Conservation (phyloP, 352 stramenopile species). For the Phytophthora podocarpi region DNA sequence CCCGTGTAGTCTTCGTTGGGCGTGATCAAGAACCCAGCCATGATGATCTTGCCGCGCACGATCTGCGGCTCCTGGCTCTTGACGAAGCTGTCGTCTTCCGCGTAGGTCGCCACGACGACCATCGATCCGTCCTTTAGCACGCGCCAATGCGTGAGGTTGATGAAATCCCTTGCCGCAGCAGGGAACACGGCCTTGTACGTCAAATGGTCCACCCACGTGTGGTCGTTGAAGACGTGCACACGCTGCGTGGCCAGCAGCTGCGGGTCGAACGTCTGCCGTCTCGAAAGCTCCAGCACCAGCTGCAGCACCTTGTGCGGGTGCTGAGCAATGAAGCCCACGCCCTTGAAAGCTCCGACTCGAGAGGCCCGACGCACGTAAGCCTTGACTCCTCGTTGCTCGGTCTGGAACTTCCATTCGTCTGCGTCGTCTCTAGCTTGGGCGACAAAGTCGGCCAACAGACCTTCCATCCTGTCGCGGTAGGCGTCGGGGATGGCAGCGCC, state of each 20-base stretch:
- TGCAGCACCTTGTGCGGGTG: constrained; percentile 61
- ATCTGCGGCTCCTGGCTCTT: constrained; percentile 49
- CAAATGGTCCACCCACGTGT: constrained; percentile 78
- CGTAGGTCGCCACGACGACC: constrained; percentile 51
- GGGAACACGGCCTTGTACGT: constrained; percentile 76
- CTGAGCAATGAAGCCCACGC: constrained; percentile 59
- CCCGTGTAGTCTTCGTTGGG: constrained; percentile 64
- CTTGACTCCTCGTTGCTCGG: constrained; percentile 61
- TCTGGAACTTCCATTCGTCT: constrained; percentile 66
- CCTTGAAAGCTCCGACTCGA: constrained; percentile 55
- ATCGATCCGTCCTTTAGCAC: constrained; percentile 65
- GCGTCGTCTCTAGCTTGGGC: constrained; percentile 51
- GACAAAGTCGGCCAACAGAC: constrained; percentile 67
- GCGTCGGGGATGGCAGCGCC: constrained; percentile 41
- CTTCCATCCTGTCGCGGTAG: constrained; percentile 48
- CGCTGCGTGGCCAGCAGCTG: constrained; percentile 58
- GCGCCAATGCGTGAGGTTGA: constrained; percentile 79
- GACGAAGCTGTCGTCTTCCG: constrained; percentile 47
- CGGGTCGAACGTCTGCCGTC: constrained; percentile 54
- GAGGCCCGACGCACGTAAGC: constrained; percentile 55
- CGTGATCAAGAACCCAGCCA: constrained; percentile 69
- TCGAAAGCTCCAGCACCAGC: constrained; percentile 58
- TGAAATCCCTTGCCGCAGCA: constrained; percentile 52
- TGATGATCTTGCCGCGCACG: constrained; percentile 54
- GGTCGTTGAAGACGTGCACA: constrained; percentile 63